Evolutionary conservation across 2,329 filamentous ascomycete species (phyloP).

Genomic region (Ophiostoma quercus): DNA sequence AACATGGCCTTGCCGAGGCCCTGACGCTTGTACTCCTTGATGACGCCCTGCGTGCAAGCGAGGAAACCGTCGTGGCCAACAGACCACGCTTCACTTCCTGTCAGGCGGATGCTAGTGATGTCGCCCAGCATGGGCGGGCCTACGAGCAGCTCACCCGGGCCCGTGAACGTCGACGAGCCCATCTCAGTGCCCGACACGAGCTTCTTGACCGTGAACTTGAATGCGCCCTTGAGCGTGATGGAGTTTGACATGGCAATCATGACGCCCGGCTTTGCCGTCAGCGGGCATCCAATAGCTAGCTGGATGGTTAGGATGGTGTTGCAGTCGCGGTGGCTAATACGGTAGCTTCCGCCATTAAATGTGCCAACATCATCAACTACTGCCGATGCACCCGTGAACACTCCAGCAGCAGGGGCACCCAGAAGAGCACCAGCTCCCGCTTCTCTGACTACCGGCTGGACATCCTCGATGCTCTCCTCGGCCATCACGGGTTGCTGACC

Average conservation of each 20-base stretch:
- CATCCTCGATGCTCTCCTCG: constrained; percentile 8
- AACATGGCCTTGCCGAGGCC: constrained; percentile 87
- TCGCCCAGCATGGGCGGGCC: constrained; percentile 78
- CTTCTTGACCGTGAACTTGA: constrained; percentile 90
- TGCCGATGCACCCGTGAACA: constrained; percentile 60
- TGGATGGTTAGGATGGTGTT: constrained; percentile 89
- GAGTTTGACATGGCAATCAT: constrained; percentile 96
- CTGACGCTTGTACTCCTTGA: constrained; percentile 84
- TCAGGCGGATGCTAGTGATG: constrained; percentile 71
- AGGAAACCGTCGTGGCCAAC: constrained; percentile 84
- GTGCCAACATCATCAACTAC: constrained; percentile 83
- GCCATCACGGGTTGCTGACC: background rate
- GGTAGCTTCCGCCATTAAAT: constrained; percentile 92
- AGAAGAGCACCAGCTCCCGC: constrained; percentile 34
- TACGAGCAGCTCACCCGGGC: constrained; percentile 83
- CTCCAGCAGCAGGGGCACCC: constrained; percentile 42
- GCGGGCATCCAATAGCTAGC: constrained; percentile 79
- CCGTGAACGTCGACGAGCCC: constrained; percentile 72
- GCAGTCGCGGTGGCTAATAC: constrained; percentile 84
- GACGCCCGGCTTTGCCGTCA: constrained; percentile 73
- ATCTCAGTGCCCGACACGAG: constrained; percentile 78
- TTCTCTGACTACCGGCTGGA: constrained; percentile 32
- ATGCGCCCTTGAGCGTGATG: constrained; percentile 71
- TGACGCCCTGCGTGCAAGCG: constrained; percentile 76
- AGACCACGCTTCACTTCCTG: constrained; percentile 69